phyloP scores from a whole-genome alignment of 148 eudicot species.

The Silene conica region DNA sequence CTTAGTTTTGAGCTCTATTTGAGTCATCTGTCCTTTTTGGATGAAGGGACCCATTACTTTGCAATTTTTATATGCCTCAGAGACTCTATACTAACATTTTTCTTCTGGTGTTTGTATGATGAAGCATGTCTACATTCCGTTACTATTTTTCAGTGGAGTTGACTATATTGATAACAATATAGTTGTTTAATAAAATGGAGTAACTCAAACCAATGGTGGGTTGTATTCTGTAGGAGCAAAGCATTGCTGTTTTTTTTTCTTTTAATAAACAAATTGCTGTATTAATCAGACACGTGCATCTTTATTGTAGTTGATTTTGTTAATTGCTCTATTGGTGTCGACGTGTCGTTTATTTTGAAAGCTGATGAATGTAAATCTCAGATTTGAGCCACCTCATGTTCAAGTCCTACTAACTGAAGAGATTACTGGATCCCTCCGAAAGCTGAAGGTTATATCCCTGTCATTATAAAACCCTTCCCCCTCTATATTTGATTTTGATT shows the following conservation, averaged over 20 bases:
- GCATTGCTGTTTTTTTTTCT: no score
- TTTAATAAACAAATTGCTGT: no score
- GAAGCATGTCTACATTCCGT: conserved; percentile 99
- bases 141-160: conserved; percentile 99
- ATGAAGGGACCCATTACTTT: not conserved
- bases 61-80: not conserved
- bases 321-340: not conserved
- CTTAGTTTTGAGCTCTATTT: no score
- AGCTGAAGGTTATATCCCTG: conserved; percentile 60
- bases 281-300: not conserved
- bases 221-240: no score
- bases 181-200: no score
- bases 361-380: conserved; percentile 26
- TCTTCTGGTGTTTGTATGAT: conserved; percentile 43
- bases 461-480: not conserved
- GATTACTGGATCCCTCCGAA: conserved; percentile 84
- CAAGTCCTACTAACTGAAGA: conserved; percentile 96
- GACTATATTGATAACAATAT: conserved; percentile 99
- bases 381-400: conserved; percentile 78
- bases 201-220: no score
- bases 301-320: not conserved
- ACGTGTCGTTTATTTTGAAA: not conserved
- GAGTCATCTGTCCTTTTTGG: no score
- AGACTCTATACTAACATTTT: conserved; percentile 30
- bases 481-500: no score